phyloP scores from a whole-genome alignment of 2,329 filamentous ascomycete species.

The Mycogone perniciosa region DNA sequence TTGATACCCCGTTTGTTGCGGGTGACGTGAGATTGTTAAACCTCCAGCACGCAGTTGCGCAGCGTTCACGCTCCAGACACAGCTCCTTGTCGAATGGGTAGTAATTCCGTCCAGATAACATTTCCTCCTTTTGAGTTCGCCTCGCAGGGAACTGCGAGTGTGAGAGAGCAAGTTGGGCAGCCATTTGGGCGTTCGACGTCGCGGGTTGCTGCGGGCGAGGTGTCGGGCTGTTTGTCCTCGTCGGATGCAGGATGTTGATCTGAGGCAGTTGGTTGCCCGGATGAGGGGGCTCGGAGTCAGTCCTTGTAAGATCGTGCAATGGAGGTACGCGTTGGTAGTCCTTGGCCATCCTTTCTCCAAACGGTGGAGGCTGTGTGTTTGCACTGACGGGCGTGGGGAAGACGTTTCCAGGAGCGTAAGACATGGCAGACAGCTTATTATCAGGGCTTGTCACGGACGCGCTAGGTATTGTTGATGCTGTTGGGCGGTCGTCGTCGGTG shows the following conservation, averaged over 20 bases:
- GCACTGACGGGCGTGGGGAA: constrained; percentile 60
- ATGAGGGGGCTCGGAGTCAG: constrained; percentile 49
- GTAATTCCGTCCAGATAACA: constrained; percentile 76
- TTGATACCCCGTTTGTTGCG: constrained; percentile 63
- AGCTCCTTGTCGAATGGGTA: constrained; percentile 73
- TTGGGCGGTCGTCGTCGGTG: constrained; percentile 50
- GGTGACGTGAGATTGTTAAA: constrained; percentile 78
- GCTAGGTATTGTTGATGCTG: constrained; percentile 54
- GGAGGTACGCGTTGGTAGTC: constrained; percentile 57
- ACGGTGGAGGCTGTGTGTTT: constrained; percentile 37
- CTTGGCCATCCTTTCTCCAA: constrained; percentile 46
- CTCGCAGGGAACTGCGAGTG: constrained; percentile 44
- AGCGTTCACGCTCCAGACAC: constrained; percentile 76
- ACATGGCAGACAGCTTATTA: constrained; percentile 54
- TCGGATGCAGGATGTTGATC: constrained; percentile 49
- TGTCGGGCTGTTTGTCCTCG: constrained; percentile 42
- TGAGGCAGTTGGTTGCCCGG: constrained; percentile 48
- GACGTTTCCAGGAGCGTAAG: constrained; percentile 48
- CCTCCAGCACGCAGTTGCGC: constrained; percentile 70
- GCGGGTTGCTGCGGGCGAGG: constrained; percentile 32
- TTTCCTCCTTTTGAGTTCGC: constrained; percentile 78
- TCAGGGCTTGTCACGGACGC: constrained; percentile 54
- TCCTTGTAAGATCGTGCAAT: constrained; percentile 52
- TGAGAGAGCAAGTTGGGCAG: constrained; percentile 54
- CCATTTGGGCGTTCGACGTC: constrained; percentile 44